Base-by-base conservation (phyloP, 306 rosid species). In the Malus asiatica region DNA sequence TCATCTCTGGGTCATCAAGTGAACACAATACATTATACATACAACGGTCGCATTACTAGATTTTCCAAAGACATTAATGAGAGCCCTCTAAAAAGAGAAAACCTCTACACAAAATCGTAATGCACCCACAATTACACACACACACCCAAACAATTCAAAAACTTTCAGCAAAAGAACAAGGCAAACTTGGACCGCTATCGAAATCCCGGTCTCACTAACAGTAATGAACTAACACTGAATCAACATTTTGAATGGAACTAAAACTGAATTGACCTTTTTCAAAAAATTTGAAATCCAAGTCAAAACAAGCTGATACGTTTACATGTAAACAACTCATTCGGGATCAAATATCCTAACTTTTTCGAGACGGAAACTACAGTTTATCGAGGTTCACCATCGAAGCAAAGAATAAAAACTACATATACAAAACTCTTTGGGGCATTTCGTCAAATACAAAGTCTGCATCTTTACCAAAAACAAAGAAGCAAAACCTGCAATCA, bases 1-100 rank as follows among this genome's bases (percentile, higher is more conserved):
- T 92, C 97, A 78, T 95, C 97, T 57, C 97, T 92, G 83, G 29
- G 68, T 77, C 76, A 80, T 76, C 87, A 79, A 80, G 48, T 58
- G 52, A 40, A 77, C 67, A 48, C 25, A 86, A 74, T 20, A 58
- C 4, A 58, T 11, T 9, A 58, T 7, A 68, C n/a, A 42, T 65
- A 42, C 76, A 45, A 23, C 46, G 20, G 13, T 60, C 18, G 3
- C 55, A 74, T 15, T 57, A 67, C 53, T 14, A 53, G 6, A 57
- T 27, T 40, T 32, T 11, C 62, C 68, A 23, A 61, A 51, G 22
- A 19, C 52, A 73, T 62, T 35, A 27, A 40, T 52, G 30, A 73
- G 64, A 68, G 40, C 69, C 62, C 29, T 48, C 8, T 1, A 57
- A 57, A 6, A 45, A 7, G 2, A 27, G 45, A 74, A 0, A 5